These are phyloP conservation scores for Cinnamomum micranthum DNA, from an alignment of 164 flowering plant species.

Conservation along the genomic window DNA sequence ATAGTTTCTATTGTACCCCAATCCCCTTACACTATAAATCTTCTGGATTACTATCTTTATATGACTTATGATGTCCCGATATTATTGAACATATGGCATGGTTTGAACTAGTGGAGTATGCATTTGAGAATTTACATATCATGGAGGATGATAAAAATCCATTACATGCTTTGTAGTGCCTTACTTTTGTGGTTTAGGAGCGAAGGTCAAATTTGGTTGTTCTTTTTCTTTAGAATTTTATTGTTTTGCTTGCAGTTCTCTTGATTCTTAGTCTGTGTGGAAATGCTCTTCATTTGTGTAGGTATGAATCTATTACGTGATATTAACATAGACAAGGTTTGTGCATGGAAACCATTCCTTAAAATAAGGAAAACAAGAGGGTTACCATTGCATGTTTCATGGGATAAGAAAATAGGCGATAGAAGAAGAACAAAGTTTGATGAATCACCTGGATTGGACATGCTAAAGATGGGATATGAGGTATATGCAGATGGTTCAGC, in stretches of 20 bases:
- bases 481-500: conserved; percentile 85
- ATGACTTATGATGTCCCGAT: too few species aligned
- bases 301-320: conserved; percentile 56
- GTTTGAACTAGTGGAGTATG: too few species aligned
- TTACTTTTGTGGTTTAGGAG: too few species aligned
- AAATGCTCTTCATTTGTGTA: conserved; percentile 22
- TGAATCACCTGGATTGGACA: conserved; percentile 30
- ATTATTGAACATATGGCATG: too few species aligned
- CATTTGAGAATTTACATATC: neutral
- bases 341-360: conserved; percentile 73
- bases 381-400: conserved; percentile 38
- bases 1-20: too few species aligned
- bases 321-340: conserved; percentile 82
- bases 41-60: too few species aligned
- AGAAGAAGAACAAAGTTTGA: conserved; percentile 23
- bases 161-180: neutral
- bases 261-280: neutral
- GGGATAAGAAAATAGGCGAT: conserved; percentile 31
- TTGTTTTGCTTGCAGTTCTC: neutral
- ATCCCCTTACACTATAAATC: too few species aligned
- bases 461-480: conserved; percentile 68
- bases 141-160: neutral
- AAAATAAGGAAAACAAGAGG: conserved; percentile 48
- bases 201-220: neutral
- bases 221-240: too few species aligned